Conservation (phyloP, 176 grass and related monocot species). For the Saccharum spontaneum region DNA sequence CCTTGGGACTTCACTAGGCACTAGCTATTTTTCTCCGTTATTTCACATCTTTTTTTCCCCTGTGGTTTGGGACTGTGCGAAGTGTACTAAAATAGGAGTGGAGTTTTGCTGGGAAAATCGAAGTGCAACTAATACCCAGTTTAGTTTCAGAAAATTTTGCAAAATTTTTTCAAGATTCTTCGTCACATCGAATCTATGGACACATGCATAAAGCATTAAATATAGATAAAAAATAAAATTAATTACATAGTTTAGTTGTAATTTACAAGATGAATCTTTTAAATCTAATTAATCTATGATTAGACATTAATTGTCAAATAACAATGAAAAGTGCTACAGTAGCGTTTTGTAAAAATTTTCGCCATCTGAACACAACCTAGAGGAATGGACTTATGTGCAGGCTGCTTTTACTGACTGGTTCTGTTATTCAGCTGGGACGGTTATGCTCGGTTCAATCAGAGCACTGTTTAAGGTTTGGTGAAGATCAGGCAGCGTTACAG, state of each 20-base stretch:
- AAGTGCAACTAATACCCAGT: neutral
- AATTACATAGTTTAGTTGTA: no score
- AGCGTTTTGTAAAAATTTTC: no score
- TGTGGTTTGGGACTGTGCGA: constrained; percentile 36
- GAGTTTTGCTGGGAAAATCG: constrained; percentile 24
- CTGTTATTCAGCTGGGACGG: constrained; percentile 8
- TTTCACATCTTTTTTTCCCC: neutral
- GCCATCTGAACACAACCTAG: no score
- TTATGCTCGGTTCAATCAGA: neutral
- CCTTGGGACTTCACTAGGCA: neutral
- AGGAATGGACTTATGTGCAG: neutral
- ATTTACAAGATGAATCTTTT: no score
- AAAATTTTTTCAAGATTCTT: no score
- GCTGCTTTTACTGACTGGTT: constrained; percentile 9
- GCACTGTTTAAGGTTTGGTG: neutral
- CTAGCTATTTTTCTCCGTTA: constrained; percentile 2
- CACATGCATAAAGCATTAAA: no score
- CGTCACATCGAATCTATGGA: no score
- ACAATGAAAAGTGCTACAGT: no score
- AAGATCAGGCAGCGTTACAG: neutral
- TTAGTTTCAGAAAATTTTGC: no score
- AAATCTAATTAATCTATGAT: no score
- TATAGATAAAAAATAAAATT: no score
- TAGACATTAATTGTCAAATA: no score
- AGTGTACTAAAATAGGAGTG: constrained; percentile 26